Percentiles rank a stretch among this genome's conserved stretches.
Evolutionary conservation across 2,329 filamentous ascomycete species (phyloP).

Genomic region (Cryphonectria nitschkei): DNA sequence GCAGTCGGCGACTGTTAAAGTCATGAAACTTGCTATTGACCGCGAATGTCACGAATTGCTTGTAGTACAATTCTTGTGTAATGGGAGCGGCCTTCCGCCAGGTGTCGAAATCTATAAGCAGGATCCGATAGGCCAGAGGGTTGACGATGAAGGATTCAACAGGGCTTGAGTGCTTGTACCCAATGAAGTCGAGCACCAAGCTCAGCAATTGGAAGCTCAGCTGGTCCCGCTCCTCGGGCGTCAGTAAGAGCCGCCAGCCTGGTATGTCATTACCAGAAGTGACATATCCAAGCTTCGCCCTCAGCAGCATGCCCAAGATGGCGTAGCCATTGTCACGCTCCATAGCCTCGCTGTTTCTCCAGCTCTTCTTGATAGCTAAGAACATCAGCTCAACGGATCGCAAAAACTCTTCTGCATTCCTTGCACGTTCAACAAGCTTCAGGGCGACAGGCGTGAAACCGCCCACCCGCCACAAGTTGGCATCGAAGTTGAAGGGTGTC

Average conservation of each 20-base stretch:
- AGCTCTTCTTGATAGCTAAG: slow-evolving; percentile 83
- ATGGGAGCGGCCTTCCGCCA: slow-evolving; percentile 80
- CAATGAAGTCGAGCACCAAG: slow-evolving; percentile 82
- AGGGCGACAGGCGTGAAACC: slow-evolving; percentile 86
- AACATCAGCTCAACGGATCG: slow-evolving; percentile 84
- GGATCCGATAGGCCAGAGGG: slow-evolving; percentile 87
- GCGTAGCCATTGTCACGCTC: slow-evolving; percentile 94
- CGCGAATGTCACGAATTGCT: slow-evolving; percentile 86
- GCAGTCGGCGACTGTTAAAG: slow-evolving; percentile 86
- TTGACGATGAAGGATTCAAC: slow-evolving; percentile 94
- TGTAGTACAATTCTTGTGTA: slow-evolving; percentile 88
- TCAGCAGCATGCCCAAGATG: slow-evolving; percentile 80
- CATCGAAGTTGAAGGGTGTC: slow-evolving; percentile 83
- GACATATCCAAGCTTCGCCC: slow-evolving; percentile 74
- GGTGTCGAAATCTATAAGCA: slow-evolving; percentile 90
- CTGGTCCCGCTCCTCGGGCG: slow-evolving; percentile 57
- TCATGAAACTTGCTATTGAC: slow-evolving; percentile 88
- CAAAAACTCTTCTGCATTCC: slow-evolving; percentile 70
- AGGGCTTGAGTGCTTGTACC: slow-evolving; percentile 79
- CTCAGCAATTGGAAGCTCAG: slow-evolving; percentile 69
- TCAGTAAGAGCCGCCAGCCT: slow-evolving; percentile 50
- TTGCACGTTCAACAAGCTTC: slow-evolving; percentile 80
- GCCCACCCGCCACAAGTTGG: slow-evolving; percentile 90
- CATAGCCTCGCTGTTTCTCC: slow-evolving; percentile 98
- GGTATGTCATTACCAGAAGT: slow-evolving; percentile 40